phyloP scores from a whole-genome alignment of 2,329 filamentous ascomycete genomes.

The Didymella arachidicola region DNA sequence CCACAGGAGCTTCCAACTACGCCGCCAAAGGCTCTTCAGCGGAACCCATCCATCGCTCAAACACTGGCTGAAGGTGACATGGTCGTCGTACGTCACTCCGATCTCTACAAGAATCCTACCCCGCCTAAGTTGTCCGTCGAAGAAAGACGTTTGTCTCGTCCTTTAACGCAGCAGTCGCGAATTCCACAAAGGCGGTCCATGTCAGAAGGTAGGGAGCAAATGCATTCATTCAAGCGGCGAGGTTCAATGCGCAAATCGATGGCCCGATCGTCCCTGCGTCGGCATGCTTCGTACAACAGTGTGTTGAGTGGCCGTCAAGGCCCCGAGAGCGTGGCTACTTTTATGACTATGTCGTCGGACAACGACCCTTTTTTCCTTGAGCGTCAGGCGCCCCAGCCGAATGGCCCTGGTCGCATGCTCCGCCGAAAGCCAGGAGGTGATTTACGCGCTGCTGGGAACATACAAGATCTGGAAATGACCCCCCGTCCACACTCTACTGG shows the following conservation, averaged over 20 bases:
- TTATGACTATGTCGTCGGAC: conserved; percentile 52
- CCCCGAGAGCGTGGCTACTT: conserved; percentile 67
- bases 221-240: conserved; percentile 48
- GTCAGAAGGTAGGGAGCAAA: conserved; percentile 42
- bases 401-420: conserved; percentile 49
- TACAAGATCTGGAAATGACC: conserved; percentile 54
- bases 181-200: conserved; percentile 37
- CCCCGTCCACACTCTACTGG: conserved; percentile 58
- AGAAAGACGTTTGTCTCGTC: conserved; percentile 31
- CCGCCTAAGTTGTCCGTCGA: conserved; percentile 17
- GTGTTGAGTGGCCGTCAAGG: conserved; percentile 60
- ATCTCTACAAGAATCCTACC: conserved; percentile 30
- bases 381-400: conserved; percentile 33
- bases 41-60: conserved; percentile 31
- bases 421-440: conserved; percentile 59
- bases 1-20: conserved; percentile 1
- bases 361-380: conserved; percentile 53
- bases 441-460: conserved; percentile 56
- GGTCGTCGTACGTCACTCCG: conserved; percentile 27
- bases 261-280: conserved; percentile 56
- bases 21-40: conserved; percentile 18
- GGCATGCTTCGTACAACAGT: conserved; percentile 69
- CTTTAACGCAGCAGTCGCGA: conserved; percentile 29
- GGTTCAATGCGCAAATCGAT: conserved; percentile 40
- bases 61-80: conserved; percentile 21